These are phyloP conservation scores for Mycogone perniciosa DNA, from an alignment of 2,329 filamentous ascomycete genomes.

Conservation along the genomic window DNA sequence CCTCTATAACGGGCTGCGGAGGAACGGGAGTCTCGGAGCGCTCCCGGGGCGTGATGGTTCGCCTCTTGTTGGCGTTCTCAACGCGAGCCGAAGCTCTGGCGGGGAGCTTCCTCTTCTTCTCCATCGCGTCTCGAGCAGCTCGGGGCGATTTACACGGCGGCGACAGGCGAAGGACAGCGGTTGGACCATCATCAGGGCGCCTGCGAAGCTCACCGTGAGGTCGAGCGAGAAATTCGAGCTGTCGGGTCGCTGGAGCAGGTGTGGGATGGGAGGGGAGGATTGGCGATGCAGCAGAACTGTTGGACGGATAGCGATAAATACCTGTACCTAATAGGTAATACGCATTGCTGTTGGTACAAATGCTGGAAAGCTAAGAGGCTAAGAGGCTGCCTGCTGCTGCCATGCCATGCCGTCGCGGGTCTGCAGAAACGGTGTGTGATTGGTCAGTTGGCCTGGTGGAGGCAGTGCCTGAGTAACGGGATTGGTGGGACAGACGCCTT, in stretches of 20 bases:
- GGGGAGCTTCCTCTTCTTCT: conserved; percentile 60
- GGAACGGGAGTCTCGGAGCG: conserved; percentile 42
- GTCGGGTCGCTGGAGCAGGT: background rate
- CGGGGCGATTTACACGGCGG: conserved; percentile 10
- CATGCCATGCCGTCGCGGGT: background rate
- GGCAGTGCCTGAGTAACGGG: background rate
- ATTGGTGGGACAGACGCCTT: background rate
- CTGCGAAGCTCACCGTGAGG: conserved; percentile 17
- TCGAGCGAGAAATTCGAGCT: conserved; percentile 6
- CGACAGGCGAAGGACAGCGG: conserved; percentile 11
- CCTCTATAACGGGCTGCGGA: conserved; percentile 29
- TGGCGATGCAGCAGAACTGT: background rate
- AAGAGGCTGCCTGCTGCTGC: background rate
- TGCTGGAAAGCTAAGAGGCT: background rate
- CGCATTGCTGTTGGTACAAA: background rate
- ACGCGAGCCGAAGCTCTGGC: conserved; percentile 55
- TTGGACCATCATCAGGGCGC: conserved; percentile 26
- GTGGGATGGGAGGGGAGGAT: background rate
- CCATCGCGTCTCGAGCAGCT: conserved; percentile 37
- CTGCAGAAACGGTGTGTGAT: background rate
- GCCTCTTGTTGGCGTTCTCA: conserved; percentile 55
- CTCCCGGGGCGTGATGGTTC: conserved; percentile 50
- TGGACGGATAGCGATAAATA: conserved; percentile 2
- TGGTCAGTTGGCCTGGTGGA: background rate
- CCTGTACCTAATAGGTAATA: background rate